phyloP scores from a whole-genome alignment of 2,329 filamentous ascomycete genomes.

The Penicillium frequentans region DNA sequence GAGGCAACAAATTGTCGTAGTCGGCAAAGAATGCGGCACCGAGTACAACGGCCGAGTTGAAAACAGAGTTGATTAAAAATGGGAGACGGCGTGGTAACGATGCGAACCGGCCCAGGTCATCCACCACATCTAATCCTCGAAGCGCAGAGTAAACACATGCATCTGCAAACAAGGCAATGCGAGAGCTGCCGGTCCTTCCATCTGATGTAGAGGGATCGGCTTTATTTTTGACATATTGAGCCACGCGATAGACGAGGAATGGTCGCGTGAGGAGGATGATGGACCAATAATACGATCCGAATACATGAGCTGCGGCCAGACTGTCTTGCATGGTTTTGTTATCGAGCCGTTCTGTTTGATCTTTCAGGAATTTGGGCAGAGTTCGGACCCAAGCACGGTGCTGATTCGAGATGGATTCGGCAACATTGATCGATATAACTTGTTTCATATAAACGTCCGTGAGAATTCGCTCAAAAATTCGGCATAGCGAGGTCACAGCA shows the following conservation, averaged over 20 bases:
- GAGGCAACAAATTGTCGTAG: conserved; percentile 40
- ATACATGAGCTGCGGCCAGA: conserved; percentile 50
- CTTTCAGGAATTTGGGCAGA: conserved; percentile 46
- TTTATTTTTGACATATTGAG: conserved; percentile 37
- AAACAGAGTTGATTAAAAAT: conserved; percentile 49
- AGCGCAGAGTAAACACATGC: conserved; percentile 48
- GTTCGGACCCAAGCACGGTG: conserved; percentile 44
- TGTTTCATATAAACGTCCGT: conserved; percentile 46
- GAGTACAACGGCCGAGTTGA: conserved; percentile 47
- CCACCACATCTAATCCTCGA: conserved; percentile 41
- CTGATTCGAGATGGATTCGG: conserved; percentile 44
- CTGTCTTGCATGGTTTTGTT: conserved; percentile 35
- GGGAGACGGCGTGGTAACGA: conserved; percentile 45
- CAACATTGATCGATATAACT: conserved; percentile 43
- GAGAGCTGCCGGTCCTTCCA: conserved; percentile 27
- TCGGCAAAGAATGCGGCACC: conserved; percentile 49
- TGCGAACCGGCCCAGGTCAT: conserved; percentile 34
- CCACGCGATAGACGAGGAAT: conserved; percentile 54
- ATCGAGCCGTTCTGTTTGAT: conserved; percentile 48
- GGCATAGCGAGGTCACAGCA: conserved; percentile 47
- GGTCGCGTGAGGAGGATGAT: conserved; percentile 56
- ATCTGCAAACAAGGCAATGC: conserved; percentile 36
- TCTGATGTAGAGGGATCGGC: conserved; percentile 22
- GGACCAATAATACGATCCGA: conserved; percentile 55
- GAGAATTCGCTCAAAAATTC: conserved; percentile 44